Conservation (phyloP, 306 rosid genomes). For the Senna siamea region DNA sequence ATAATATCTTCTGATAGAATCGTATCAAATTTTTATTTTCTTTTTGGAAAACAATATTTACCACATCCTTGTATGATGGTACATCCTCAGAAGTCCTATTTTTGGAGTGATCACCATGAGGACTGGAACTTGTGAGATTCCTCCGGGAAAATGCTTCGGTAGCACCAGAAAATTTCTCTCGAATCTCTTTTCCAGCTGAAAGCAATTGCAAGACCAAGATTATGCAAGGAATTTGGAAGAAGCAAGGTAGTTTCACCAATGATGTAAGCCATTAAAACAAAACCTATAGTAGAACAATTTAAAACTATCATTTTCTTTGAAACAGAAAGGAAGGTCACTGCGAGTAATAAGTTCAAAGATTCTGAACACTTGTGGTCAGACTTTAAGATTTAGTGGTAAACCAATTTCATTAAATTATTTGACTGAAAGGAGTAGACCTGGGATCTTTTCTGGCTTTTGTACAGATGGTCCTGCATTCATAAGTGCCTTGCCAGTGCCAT, state of each 20-base stretch:
- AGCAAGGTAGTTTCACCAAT: constrained; percentile 31
- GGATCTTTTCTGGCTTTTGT: constrained; percentile 71
- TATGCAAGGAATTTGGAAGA: constrained; percentile 33
- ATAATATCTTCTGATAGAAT: background rate
- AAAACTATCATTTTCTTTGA: constrained; percentile 2
- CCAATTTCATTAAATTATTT: constrained; percentile 34
- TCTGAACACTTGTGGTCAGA: constrained; percentile 3
- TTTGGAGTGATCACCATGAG: constrained; percentile 63
- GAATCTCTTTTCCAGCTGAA: constrained; percentile 85
- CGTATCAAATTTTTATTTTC: constrained; percentile 19
- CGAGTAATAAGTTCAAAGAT: constrained; percentile 21
- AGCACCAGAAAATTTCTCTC: constrained; percentile 88
- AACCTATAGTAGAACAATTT: constrained; percentile 8
- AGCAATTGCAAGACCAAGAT: constrained; percentile 41
- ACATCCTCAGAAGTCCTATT: constrained; percentile 69
- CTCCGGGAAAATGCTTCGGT: constrained; percentile 81
- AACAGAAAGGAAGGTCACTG: constrained; percentile 12
- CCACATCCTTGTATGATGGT: constrained; percentile 63
- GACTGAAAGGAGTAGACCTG: constrained; percentile 62
- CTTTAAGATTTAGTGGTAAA: constrained; percentile 29
- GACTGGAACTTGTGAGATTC: constrained; percentile 66
- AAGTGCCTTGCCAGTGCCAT: constrained; percentile 73
- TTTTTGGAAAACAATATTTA: constrained; percentile 45
- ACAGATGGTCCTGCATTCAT: constrained; percentile 60
- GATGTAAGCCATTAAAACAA: background rate